Evolutionary conservation across 208 protist genomes (phyloP).

Genomic region (Leishmania guyanensis): DNA sequence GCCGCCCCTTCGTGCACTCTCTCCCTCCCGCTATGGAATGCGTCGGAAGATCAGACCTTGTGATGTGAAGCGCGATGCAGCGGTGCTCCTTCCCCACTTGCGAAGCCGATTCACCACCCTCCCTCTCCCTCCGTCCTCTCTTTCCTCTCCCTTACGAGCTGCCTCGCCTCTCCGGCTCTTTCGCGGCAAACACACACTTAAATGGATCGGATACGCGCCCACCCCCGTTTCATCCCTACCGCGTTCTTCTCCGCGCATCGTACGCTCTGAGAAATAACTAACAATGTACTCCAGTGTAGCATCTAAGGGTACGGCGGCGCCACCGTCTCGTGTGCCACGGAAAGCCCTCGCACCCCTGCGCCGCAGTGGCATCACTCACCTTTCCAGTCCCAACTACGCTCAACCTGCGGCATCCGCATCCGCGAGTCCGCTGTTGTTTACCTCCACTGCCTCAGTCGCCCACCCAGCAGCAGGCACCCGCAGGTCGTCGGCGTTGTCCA

Average conservation of each 20-base stretch:
- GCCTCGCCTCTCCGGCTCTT: neutral
- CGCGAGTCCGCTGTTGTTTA: neutral
- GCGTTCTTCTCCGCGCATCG: neutral
- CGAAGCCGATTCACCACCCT: neutral
- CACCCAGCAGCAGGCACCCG: neutral
- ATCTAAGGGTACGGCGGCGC: neutral
- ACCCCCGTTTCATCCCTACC: too few relatives aligned
- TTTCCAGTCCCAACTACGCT: slow-evolving; percentile 5
- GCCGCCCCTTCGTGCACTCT: neutral
- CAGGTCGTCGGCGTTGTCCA: neutral
- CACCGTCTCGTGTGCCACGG: neutral
- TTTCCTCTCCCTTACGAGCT: neutral
- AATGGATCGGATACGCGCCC: neutral
- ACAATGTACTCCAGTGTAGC: neutral
- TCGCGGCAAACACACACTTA: neutral
- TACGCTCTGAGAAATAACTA: neutral
- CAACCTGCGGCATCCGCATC: neutral
- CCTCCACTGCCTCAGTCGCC: neutral
- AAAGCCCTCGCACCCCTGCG: slow-evolving; percentile 3
- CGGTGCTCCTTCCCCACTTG: neutral
- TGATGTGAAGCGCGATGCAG: neutral
- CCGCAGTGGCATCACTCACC: slow-evolving; percentile 25
- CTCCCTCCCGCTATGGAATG: neutral
- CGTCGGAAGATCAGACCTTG: neutral
- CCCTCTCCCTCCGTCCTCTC: neutral